These are phyloP conservation scores for Neopestalotiopsis sp. DNA, from an alignment of 2,329 filamentous ascomycete species.

Conservation along the genomic window DNA sequence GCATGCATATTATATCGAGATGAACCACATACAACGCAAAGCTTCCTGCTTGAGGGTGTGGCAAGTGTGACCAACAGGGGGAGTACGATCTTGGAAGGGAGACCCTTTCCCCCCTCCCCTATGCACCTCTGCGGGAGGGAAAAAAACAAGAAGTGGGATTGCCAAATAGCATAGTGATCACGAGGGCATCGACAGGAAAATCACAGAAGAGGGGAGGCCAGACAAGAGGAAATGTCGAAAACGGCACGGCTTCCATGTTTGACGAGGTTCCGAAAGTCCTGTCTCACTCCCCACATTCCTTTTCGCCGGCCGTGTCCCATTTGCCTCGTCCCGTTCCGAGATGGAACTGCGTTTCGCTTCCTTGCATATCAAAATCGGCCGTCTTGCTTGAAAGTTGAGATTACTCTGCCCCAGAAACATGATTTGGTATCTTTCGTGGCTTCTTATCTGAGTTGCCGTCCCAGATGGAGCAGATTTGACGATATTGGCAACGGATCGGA, in stretches of 20 bases:
- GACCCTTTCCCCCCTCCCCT: neutral
- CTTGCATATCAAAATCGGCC: constrained; percentile 11
- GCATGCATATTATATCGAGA: constrained; percentile 1
- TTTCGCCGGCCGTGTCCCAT: constrained; percentile 6
- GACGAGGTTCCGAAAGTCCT: neutral
- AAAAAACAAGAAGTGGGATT: neutral
- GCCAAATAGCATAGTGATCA: neutral
- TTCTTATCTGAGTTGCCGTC: no score
- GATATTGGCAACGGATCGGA: neutral
- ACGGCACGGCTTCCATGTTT: neutral
- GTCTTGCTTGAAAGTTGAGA: neutral
- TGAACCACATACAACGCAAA: neutral
- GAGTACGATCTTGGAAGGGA: neutral
- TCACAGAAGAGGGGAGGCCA: neutral
- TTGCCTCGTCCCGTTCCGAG: constrained; percentile 5
- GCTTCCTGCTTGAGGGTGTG: neutral
- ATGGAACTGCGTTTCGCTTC: constrained; percentile 11
- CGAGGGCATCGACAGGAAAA: neutral
- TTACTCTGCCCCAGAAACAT: no score
- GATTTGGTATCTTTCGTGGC: no score
- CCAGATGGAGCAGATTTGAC: neutral
- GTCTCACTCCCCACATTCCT: constrained; percentile 11
- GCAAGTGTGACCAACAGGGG: neutral
- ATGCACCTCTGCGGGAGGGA: no score
- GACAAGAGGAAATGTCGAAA: neutral